Conservation (phyloP, 176 grass and related monocot genomes). For the Oryza officinalis region DNA sequence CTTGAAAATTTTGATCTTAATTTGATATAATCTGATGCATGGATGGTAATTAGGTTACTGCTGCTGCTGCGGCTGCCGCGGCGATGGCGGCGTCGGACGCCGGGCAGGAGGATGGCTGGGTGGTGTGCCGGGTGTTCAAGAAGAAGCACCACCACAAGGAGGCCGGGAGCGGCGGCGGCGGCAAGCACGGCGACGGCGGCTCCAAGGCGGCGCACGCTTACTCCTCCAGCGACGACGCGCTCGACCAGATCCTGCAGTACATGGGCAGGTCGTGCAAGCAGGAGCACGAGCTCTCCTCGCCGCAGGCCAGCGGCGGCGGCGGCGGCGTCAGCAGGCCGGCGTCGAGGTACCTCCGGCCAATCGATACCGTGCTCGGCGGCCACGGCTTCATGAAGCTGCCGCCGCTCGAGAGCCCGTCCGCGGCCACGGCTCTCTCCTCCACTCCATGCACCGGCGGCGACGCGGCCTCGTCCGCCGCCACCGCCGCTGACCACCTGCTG, state of each 20-base stretch:
- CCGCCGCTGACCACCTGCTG: constrained; percentile 5
- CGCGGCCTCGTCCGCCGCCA: not conserved
- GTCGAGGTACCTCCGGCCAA: constrained; percentile 58
- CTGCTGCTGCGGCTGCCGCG: constrained; percentile 28
- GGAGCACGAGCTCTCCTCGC: constrained; percentile 48
- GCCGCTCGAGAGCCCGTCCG: constrained; percentile 71
- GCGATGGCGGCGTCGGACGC: constrained; percentile 39
- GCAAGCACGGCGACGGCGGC: constrained; percentile 35
- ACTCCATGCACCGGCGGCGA: not conserved
- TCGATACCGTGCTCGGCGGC: constrained; percentile 56
- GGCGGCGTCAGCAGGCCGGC: not conserved
- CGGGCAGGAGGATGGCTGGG: constrained; percentile 93
- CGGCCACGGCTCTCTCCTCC: not conserved
- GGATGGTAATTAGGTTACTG: constrained; percentile 28
- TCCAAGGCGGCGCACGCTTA: constrained; percentile 37
- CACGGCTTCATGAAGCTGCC: constrained; percentile 89
- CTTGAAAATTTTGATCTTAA: no score
- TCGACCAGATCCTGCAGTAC: constrained; percentile 91
- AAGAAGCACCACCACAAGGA: constrained; percentile 94
- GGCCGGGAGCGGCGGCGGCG: constrained; percentile 34
- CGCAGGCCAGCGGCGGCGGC: not conserved
- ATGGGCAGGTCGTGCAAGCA: constrained; percentile 92
- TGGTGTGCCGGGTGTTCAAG: constrained; percentile 98
- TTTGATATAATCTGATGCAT: not conserved
- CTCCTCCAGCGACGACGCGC: constrained; percentile 64